phyloP scores from a whole-genome alignment of 805 yeast species.

The Kuraishia ogatae region DNA sequence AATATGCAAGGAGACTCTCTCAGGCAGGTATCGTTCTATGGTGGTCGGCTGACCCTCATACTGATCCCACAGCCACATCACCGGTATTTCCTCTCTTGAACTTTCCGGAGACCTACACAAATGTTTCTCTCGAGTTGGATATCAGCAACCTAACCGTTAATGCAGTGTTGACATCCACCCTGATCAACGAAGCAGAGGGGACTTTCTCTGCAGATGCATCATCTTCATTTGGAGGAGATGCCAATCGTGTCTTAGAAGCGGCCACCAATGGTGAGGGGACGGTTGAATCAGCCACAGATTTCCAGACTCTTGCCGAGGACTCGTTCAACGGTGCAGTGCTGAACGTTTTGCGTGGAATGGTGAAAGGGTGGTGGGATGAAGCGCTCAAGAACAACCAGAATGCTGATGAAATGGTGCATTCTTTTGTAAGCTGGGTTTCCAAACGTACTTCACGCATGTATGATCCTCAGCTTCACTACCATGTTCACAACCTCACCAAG shows the following conservation, averaged over 20 bases:
- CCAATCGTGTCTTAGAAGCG: slow-evolving; percentile 8
- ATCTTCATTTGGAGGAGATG: slow-evolving; percentile 11
- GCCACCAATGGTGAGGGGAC: neutral
- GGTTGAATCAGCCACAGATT: neutral
- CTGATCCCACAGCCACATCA: slow-evolving; percentile 37
- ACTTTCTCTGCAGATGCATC: slow-evolving; percentile 54
- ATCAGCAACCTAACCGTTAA: slow-evolving; percentile 77
- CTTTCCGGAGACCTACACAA: slow-evolving; percentile 70
- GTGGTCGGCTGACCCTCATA: slow-evolving; percentile 81
- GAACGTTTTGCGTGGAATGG: slow-evolving; percentile 58
- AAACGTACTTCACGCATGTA: slow-evolving; percentile 63
- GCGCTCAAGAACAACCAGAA: slow-evolving; percentile 58
- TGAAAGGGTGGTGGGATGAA: slow-evolving; percentile 91
- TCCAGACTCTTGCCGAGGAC: slow-evolving; percentile 60
- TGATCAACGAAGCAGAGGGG: slow-evolving; percentile 85
- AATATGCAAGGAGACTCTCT: slow-evolving; percentile 70
- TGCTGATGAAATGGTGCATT: slow-evolving; percentile 79
- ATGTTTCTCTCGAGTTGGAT: slow-evolving; percentile 70
- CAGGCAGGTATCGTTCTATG: slow-evolving; percentile 68
- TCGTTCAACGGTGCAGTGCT: slow-evolving; percentile 75
- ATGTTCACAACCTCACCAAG: slow-evolving; percentile 77
- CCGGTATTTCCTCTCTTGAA: slow-evolving; percentile 57
- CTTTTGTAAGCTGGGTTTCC: slow-evolving; percentile 82
- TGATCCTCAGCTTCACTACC: slow-evolving; percentile 75
- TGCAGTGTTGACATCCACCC: slow-evolving; percentile 75